phyloP scores from a whole-genome alignment of 1,284 basidiomycete species.

The Athelia sp. region DNA sequence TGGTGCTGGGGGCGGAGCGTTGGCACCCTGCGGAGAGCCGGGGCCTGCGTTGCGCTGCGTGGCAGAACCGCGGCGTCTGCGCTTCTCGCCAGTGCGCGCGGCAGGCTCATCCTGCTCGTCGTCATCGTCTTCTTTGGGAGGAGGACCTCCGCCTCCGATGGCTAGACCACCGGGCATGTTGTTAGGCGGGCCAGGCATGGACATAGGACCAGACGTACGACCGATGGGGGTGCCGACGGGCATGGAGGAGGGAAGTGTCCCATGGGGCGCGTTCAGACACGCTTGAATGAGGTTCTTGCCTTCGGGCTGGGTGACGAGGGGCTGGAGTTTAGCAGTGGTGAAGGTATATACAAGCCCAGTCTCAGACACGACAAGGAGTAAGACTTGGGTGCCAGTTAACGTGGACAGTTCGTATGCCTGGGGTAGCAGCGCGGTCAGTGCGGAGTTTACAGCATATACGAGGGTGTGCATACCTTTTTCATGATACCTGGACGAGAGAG shows the following conservation, averaged over 20 bases:
- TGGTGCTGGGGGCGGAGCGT: slow-evolving; percentile 42
- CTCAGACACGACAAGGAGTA: slow-evolving; percentile 96
- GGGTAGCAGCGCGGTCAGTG: not conserved
- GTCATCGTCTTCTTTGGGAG: slow-evolving; percentile 45
- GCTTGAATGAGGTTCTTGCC: slow-evolving; percentile 98
- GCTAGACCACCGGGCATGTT: slow-evolving; percentile 76
- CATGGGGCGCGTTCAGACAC: slow-evolving; percentile 87
- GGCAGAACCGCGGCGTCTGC: slow-evolving; percentile 53
- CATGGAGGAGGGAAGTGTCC: slow-evolving; percentile 64
- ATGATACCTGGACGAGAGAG: slow-evolving; percentile 88
- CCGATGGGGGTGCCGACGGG: slow-evolving; percentile 66
- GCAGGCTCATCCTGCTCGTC: slow-evolving; percentile 48
- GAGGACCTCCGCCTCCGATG: slow-evolving; percentile 45
- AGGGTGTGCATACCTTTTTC: slow-evolving; percentile 77
- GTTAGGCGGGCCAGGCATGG: slow-evolving; percentile 42
- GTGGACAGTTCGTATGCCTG: slow-evolving; percentile 98
- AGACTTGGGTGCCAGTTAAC: slow-evolving; percentile 94
- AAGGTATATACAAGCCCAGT: slow-evolving; percentile 98
- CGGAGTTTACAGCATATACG: no score
- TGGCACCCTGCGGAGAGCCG: slow-evolving; percentile 51
- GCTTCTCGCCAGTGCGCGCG: slow-evolving; percentile 45
- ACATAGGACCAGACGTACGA: slow-evolving; percentile 51
- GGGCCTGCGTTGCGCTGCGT: slow-evolving; percentile 27
- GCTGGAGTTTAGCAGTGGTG: slow-evolving; percentile 95
- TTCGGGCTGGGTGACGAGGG: slow-evolving; percentile 93